Conservation (phyloP, 1,284 basidiomycete genomes). For the Rhodotorula sp. region DNA sequence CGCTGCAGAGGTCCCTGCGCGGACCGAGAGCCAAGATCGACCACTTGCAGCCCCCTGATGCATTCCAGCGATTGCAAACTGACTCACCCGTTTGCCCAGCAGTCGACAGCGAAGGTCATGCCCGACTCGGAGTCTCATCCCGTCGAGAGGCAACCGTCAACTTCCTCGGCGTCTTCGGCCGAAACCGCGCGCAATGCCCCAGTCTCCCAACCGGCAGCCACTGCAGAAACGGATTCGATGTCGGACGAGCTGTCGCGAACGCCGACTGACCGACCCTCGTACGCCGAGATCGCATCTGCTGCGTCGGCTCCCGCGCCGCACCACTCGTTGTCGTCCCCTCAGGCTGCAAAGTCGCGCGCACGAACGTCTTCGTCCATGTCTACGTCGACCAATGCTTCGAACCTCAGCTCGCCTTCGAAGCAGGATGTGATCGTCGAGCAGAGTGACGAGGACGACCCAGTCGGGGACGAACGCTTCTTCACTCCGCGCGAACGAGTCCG, state of each 20-base stretch:
- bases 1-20: too few species aligned
- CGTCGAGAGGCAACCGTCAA: too few species aligned
- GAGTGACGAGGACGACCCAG: conserved; percentile 2
- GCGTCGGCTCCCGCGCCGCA: neutral
- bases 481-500: neutral
- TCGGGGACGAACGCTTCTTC: neutral
- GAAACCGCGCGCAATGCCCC: neutral
- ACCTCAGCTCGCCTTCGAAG: neutral
- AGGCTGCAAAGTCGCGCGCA: neutral
- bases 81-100: too few species aligned
- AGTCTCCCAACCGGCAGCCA: neutral
- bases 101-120: too few species aligned
- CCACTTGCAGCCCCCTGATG: too few species aligned
- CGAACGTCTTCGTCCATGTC: neutral
- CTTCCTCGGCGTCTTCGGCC: neutral
- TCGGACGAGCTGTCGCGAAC: neutral
- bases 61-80: too few species aligned
- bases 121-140: too few species aligned
- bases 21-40: too few species aligned
- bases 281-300: neutral
- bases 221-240: neutral
- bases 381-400: neutral
- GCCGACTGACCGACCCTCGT: neutral
- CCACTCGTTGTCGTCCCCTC: neutral
- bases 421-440: neutral